A percentile compares a stretch with the other conserved stretches of the same genome.
phyloP scores from a whole-genome alignment of 805 yeast species.

The Saturnispora sekii region DNA sequence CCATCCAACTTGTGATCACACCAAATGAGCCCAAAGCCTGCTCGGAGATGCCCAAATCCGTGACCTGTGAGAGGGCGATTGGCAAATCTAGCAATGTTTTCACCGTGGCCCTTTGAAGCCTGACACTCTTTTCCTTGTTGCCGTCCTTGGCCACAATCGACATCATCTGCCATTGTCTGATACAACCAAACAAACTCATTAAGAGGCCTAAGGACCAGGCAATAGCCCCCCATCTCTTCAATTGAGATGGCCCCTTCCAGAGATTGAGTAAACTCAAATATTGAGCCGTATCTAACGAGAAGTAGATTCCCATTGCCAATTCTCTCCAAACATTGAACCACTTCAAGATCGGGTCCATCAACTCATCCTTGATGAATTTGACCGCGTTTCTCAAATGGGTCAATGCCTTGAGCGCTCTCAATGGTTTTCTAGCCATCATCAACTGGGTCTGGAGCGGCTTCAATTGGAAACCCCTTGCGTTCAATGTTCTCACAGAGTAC shows the following conservation, averaged over 20 bases:
- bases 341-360: constrained; percentile 49
- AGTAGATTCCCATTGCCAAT: constrained; percentile 52
- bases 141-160: constrained; percentile 7
- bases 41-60: constrained; percentile 54
- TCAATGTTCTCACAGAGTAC: constrained; percentile 48
- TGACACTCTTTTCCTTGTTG: constrained; percentile 26
- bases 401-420: constrained; percentile 78
- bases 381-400: constrained; percentile 62
- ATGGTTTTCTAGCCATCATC: constrained; percentile 49
- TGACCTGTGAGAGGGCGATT: constrained; percentile 64
- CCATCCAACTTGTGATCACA: constrained; percentile 67
- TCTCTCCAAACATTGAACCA: constrained; percentile 45
- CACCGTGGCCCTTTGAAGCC: constrained; percentile 50
- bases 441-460: constrained; percentile 5
- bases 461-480: neutral
- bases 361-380: constrained; percentile 57
- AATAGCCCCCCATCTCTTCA: constrained; percentile 51
- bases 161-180: constrained; percentile 40
- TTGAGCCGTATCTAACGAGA: constrained; percentile 52
- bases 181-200: constrained; percentile 51
- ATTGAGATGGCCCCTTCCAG: constrained; percentile 26
- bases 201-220: constrained; percentile 71
- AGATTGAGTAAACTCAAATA: constrained; percentile 21
- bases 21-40: constrained; percentile 83
- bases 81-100: constrained; percentile 72